These are phyloP conservation scores for Aspergillus melleus DNA, from an alignment of 2,329 filamentous ascomycete species.

Conservation along the genomic window DNA sequence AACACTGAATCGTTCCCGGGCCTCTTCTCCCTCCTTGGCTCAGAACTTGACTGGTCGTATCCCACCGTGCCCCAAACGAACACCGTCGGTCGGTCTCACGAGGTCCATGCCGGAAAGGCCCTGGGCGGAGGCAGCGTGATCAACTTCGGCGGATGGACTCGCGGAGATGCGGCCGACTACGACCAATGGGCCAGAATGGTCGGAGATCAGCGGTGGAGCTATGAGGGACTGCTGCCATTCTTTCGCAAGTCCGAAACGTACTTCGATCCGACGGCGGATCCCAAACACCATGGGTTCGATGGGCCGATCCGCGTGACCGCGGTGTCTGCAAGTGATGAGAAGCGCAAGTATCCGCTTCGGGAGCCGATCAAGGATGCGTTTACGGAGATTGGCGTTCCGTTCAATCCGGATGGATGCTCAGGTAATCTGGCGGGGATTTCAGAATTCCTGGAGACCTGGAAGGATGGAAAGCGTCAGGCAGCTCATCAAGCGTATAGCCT, in stretches of 20 bases:
- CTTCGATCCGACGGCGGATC: not conserved
- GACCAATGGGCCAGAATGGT: slow-evolving; percentile 22
- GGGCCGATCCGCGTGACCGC: not conserved
- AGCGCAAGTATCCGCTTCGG: not conserved
- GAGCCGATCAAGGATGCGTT: not conserved
- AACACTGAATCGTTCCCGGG: not conserved
- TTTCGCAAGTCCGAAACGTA: slow-evolving; percentile 16
- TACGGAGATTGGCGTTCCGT: not conserved
- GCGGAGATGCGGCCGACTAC: slow-evolving; percentile 20
- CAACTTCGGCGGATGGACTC: slow-evolving; percentile 15
- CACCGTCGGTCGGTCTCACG: not conserved
- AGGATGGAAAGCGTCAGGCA: not conserved
- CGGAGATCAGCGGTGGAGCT: slow-evolving; percentile 22
- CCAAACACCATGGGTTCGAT: slow-evolving; percentile 2
- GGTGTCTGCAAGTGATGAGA: not conserved
- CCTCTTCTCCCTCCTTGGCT: not conserved
- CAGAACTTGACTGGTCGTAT: not conserved
- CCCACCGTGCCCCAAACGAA: not conserved
- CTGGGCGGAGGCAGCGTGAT: not conserved
- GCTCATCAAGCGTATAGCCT: not conserved
- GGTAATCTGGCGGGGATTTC: not conserved
- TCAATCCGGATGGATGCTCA: not conserved
- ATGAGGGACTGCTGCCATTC: slow-evolving; percentile 20
- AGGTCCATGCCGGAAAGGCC: not conserved
- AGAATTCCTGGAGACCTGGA: not conserved